Evolutionary conservation across 1,139 yeast genomes (phyloP).

Genomic region (Tardiomyces depauwii): DNA sequence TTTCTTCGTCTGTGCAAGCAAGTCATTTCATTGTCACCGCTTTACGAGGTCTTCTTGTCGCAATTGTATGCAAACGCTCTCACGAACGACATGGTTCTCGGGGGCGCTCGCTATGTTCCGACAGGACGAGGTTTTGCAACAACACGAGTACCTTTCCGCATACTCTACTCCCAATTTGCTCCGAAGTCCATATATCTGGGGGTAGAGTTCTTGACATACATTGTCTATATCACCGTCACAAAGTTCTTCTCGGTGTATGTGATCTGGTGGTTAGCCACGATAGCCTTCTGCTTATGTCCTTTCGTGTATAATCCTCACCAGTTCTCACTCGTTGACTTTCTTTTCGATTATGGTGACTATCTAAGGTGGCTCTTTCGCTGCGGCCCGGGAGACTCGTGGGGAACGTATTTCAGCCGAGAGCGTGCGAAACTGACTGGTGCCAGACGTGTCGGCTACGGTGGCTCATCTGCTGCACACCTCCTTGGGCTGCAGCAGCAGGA

Average conservation of each 20-base stretch:
- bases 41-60: slow-evolving; percentile 85
- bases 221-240: slow-evolving; percentile 52
- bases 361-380: slow-evolving; percentile 64
- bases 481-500: neutral
- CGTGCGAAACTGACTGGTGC: neutral
- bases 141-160: slow-evolving; percentile 46
- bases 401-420: slow-evolving; percentile 28
- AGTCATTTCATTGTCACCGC: slow-evolving; percentile 61
- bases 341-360: slow-evolving; percentile 57
- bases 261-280: slow-evolving; percentile 71
- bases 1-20: slow-evolving; percentile 49
- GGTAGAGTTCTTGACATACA: slow-evolving; percentile 40
- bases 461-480: neutral
- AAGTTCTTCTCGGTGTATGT: slow-evolving; percentile 63
- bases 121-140: slow-evolving; percentile 86
- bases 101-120: slow-evolving; percentile 75
- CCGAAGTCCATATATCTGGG: slow-evolving; percentile 59
- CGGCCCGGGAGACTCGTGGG: slow-evolving; percentile 53
- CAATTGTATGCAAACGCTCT: slow-evolving; percentile 70
- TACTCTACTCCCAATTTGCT: slow-evolving; percentile 54
- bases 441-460: too few species aligned
- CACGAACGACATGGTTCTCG: slow-evolving; percentile 56
- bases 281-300: slow-evolving; percentile 68
- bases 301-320: slow-evolving; percentile 82
- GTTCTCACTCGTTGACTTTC: slow-evolving; percentile 56